Base-by-base conservation (phyloP, 2,329 filamentous ascomycete species). In the Orbilia oligospora region DNA sequence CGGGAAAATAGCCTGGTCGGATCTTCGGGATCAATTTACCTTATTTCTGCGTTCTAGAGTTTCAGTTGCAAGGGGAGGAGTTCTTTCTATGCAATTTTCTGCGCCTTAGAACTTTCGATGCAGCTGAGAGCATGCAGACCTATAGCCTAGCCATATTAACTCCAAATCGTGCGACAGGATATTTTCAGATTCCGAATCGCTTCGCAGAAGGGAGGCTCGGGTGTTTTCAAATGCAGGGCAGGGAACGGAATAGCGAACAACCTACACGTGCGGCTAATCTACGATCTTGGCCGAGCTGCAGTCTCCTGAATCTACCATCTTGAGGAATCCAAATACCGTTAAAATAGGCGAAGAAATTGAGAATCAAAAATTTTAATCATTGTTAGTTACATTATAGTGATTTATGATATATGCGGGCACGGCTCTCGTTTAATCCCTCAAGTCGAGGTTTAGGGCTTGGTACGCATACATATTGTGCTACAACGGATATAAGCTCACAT, bases 21-120 rank as follows among this genome's bases (percentile, higher is more conserved):
- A 75, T 63, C 64, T 56, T 63, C 71, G 71, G 71, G 64, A 75
- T 58, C 44, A 67, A 63, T 75, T 75, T 67, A 75, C 71, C 71
- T 75, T 58, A 44, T 33, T 63, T 53, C 46, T 48, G 38, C 24
- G 24, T 18, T 51, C 33, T 41, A 51, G 8, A 64, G 44, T 75
- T 69, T 68, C 64, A 69, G 53, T 49, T 41, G 30, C 71, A 68
- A 36, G 71, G 71, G 64, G 5, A 5, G 16, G 46, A 18, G 49
- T 66, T 41, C 16, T n/a, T 73, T 73, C 38, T 38, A 58, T 73
- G 38, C 61, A 38, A 67, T 56, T 41, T 49, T 66, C 44, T 36
- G 46, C 41, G 38, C 16, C 24, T 61, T 66, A 61, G 24, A 66
- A 65, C 27, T 65, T 65, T 65, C 41, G 46, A 65, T 41, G 61